Percentiles rank a stretch among this genome's conserved stretches.
Evolutionary conservation across 345 rosid species (phyloP).

Genomic region (Eucalyptus sideroxylon): DNA sequence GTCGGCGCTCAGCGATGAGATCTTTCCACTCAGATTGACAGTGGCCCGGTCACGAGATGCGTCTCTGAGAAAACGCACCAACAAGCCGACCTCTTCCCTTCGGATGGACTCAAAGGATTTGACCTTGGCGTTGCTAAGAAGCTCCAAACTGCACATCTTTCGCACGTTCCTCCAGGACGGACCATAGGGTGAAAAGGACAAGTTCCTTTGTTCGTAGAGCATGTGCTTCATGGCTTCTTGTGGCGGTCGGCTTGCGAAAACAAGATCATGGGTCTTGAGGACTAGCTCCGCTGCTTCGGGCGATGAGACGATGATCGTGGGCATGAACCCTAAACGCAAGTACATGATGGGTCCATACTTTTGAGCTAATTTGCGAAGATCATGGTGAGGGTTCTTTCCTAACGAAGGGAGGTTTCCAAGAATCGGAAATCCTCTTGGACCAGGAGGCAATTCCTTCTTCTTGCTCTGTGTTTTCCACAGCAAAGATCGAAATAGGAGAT

Average conservation of each 20-base stretch:
- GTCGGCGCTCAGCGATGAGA: slow-evolving; percentile 7
- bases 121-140: slow-evolving; percentile 20
- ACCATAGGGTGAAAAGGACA: slow-evolving; percentile 11
- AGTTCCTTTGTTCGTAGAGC: slow-evolving; percentile 2
- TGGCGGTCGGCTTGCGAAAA: slow-evolving; percentile 21
- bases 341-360: slow-evolving; percentile 32
- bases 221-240: slow-evolving; percentile 5
- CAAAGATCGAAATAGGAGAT: neutral
- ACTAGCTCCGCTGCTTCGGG: slow-evolving; percentile 25
- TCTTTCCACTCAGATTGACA: slow-evolving; percentile 21
- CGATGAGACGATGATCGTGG: slow-evolving; percentile 21
- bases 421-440: slow-evolving; percentile 27
- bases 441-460: slow-evolving; percentile 29
- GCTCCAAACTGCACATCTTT: slow-evolving; percentile 30
- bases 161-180: slow-evolving; percentile 27
- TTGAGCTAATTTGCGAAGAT: slow-evolving; percentile 10
- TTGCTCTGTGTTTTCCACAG: slow-evolving; percentile 9
- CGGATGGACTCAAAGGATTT: slow-evolving; percentile 9
- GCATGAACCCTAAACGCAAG: slow-evolving; percentile 16
- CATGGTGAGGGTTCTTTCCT: slow-evolving; percentile 23
- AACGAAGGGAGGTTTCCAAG: slow-evolving; percentile 21
- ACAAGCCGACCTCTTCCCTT: slow-evolving; percentile 15
- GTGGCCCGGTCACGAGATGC: neutral
- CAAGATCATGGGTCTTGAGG: slow-evolving; percentile 29
- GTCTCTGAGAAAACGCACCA: slow-evolving; percentile 7